Evolutionary conservation across 768 basidiomycete species (phyloP).

Genomic region (Boletus subcaerulescens): DNA sequence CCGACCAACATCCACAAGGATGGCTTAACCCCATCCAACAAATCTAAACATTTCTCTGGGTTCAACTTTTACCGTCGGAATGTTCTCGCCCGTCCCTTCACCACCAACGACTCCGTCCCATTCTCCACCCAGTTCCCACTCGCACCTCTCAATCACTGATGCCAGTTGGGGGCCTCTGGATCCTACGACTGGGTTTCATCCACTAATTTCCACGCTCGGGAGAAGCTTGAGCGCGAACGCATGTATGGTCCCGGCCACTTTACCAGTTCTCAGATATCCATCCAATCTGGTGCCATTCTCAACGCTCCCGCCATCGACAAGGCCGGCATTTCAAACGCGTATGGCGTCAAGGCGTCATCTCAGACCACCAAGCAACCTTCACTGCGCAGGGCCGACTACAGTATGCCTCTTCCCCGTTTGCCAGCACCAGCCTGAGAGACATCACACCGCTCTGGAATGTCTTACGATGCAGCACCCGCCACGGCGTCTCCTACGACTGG

Average conservation of each 20-base stretch:
- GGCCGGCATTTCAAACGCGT: conserved; percentile 10
- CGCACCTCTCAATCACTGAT: conserved; percentile 51
- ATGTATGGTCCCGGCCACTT: conserved; percentile 95
- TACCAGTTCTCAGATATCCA: conserved; percentile 83
- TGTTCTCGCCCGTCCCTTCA: conserved; percentile 60
- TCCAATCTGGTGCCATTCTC: conserved; percentile 35
- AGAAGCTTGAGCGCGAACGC: conserved; percentile 91
- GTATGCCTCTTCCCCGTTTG: conserved; percentile 76
- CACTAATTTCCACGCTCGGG: conserved; percentile 87
- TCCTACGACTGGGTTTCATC: conserved; percentile 92
- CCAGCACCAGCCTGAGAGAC: conserved; percentile 82
- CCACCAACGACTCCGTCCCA: conserved; percentile 52
- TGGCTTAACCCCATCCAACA: conserved; percentile 47
- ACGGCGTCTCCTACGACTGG: conserved; percentile 57
- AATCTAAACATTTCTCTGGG: conserved; percentile 85
- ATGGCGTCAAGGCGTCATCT: conserved; percentile 29
- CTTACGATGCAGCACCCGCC: conserved; percentile 58
- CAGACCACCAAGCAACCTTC: conserved; percentile 31
- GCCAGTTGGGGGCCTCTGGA: conserved; percentile 56
- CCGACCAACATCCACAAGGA: conserved; percentile 43
- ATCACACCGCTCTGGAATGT: conserved; percentile 77
- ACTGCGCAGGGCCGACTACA: conserved; percentile 61
- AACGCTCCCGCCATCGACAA: conserved; percentile 21
- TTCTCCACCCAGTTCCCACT: conserved; percentile 60
- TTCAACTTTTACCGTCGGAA: conserved; percentile 94